phyloP scores from a whole-genome alignment of 2,329 filamentous ascomycete species.

The Colletotrichum liriopes region DNA sequence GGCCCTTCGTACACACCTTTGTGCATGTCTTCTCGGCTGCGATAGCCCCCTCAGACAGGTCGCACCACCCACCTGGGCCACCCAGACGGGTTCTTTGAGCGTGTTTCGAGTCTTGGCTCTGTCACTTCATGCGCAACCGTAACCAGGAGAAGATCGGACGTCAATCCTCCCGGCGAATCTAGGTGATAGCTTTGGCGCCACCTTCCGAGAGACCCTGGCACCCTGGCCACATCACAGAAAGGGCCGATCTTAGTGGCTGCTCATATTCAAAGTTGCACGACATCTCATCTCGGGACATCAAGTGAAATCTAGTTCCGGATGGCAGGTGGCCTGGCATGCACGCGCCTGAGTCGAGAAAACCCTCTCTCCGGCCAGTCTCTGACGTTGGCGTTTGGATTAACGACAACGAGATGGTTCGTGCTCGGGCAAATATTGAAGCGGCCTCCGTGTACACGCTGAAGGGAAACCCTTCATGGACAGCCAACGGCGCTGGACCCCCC shows the following conservation, averaged over 20 bases:
- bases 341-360: slow-evolving; percentile 4
- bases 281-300: slow-evolving; percentile 39
- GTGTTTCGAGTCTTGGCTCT: slow-evolving; percentile 35
- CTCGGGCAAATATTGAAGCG: background rate
- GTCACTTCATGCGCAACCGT: slow-evolving; percentile 27
- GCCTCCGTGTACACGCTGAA: background rate
- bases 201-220: slow-evolving; percentile 8
- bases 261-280: slow-evolving; percentile 7
- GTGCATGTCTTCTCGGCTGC: background rate
- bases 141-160: slow-evolving; percentile 33
- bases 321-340: slow-evolving; percentile 5
- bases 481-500: too few relatives aligned
- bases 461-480: background rate
- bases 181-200: slow-evolving; percentile 18
- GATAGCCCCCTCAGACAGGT: background rate
- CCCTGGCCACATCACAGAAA: slow-evolving; percentile 17
- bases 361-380: background rate
- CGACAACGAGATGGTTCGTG: background rate
- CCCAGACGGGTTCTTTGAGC: slow-evolving; percentile 16
- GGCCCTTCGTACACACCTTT: background rate
- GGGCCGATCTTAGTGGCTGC: slow-evolving; percentile 5
- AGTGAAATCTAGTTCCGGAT: slow-evolving; percentile 29
- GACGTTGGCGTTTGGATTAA: background rate
- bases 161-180: slow-evolving; percentile 25
- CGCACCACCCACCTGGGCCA: background rate